A percentile compares a stretch with the other conserved stretches of the same genome.
Evolutionary conservation across 192 early-diverging fungal genomes (phyloP).

Genomic region (Rhizoclosmatium sp.): DNA sequence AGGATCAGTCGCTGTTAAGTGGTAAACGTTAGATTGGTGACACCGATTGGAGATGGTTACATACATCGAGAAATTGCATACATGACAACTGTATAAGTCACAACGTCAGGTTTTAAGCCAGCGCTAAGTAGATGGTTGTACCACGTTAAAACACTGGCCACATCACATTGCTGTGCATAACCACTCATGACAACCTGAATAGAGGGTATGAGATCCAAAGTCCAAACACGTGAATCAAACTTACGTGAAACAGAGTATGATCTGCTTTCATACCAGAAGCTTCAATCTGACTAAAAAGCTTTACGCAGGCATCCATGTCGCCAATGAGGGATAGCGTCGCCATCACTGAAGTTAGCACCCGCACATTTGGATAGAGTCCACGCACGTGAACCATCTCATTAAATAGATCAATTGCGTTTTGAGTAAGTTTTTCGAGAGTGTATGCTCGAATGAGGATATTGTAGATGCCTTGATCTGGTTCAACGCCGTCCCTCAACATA

Average conservation of each 20-base stretch:
- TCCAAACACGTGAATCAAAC: not conserved
- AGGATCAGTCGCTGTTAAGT: constrained; percentile 17
- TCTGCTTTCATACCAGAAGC: constrained; percentile 25
- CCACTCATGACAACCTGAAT: constrained; percentile 38
- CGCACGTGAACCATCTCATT: constrained; percentile 36
- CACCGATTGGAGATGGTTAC: not conserved
- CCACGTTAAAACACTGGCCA: constrained; percentile 30
- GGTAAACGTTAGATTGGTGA: not conserved
- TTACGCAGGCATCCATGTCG: constrained; percentile 24
- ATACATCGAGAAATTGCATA: constrained; percentile 32
- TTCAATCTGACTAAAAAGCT: constrained; percentile 32
- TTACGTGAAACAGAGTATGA: constrained; percentile 35
- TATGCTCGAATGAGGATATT: constrained; percentile 42
- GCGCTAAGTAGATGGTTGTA: constrained; percentile 36
- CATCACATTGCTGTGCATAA: constrained; percentile 25
- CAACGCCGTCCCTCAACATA: constrained; percentile 21
- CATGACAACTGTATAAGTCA: constrained; percentile 43
- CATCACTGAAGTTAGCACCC: constrained; percentile 23
- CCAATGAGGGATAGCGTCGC: constrained; percentile 15
- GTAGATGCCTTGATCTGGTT: constrained; percentile 37
- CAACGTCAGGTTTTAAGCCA: constrained; percentile 17
- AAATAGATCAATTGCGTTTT: constrained; percentile 29
- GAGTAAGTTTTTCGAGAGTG: constrained; percentile 26
- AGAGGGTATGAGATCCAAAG: not conserved
- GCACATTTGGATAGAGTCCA: constrained; percentile 29